Evolutionary conservation across 2,329 filamentous ascomycete genomes (phyloP).

Genomic region (Ascochyta viciae-villosae): DNA sequence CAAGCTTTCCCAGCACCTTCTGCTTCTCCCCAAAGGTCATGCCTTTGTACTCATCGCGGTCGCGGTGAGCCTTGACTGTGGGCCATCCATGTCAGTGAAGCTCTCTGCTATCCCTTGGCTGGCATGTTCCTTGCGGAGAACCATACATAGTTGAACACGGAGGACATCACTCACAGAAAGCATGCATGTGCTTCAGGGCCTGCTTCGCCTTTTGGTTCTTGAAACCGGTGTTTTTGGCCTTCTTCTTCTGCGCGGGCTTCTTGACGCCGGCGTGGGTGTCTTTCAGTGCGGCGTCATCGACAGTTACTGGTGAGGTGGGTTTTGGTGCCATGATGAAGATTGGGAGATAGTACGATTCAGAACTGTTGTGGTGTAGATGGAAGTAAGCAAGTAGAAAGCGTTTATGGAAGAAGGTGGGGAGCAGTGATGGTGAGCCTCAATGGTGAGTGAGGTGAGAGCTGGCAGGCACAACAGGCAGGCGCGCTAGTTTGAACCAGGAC

Average conservation of each 20-base stretch:
- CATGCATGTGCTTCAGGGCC: constrained; percentile 47
- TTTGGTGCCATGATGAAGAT: constrained; percentile 33
- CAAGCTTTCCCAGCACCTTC: constrained; percentile 46
- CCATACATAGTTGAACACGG: neutral
- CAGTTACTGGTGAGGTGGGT: constrained; percentile 18
- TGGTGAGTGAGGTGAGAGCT: constrained; percentile 17
- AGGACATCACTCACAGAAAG: constrained; percentile 39
- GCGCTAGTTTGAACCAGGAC: constrained; percentile 14
- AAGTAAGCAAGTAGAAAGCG: neutral
- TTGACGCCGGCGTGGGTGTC: constrained; percentile 34
- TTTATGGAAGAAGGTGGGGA: neutral
- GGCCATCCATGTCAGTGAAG: constrained; percentile 20
- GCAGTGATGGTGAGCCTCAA: neutral
- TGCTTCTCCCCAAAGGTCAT: constrained; percentile 46
- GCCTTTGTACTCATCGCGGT: constrained; percentile 42
- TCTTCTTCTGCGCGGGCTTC: constrained; percentile 32
- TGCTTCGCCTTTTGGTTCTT: constrained; percentile 37
- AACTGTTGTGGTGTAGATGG: neutral
- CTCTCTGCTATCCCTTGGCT: neutral
- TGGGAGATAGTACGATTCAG: neutral
- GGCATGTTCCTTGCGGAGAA: neutral
- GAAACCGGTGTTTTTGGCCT: constrained; percentile 7
- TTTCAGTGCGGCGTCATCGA: constrained; percentile 14
- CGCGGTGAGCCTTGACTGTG: constrained; percentile 46
- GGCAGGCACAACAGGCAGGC: constrained; percentile 7